Evolutionary conservation across 208 protist species (phyloP), one percentile per base, ranked within the genome.

Genomic region (Blastocrithidia nonstop): DNA sequence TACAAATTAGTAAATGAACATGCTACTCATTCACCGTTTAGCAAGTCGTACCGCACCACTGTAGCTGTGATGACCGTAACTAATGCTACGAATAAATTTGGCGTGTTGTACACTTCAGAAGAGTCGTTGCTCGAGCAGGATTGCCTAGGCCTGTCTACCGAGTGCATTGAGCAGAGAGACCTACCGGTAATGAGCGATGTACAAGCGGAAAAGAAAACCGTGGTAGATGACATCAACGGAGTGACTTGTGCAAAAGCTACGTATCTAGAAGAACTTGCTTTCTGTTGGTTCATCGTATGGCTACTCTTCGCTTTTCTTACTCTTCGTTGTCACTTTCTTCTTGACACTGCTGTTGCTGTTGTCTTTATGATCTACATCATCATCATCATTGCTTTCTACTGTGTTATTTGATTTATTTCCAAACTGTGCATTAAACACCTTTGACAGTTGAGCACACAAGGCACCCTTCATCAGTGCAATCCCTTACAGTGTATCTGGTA

Each of bases 131-230:
- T 92, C 83, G 23, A 92, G 61, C 35, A 81, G 36, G 38, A 63
- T 46, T 5, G 75, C 78, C 44, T 88, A 74, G 7, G 67, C 46
- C 27, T 83, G 63, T 5, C 74, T 66, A 61, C 84, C 57, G 45
- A 92, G 52, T 3, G 78, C 69, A 19, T 65, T 63, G 36, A 92
- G 60, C 16, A 92, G 62, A 5, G 75, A 86, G 3, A 88, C 65
- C 38, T 92, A 77, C 45, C 78, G 77, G 64, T 92, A 92, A 57
- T 88, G 75, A 6, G 83, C 74, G 46, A 88, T 50, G 51, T 84
- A 88, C 7, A 92, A 50, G n/a, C 83, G 77, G 50, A 92, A 88
- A 28, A 92, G 62, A 51, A 77, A 88, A 15, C 83, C 83, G 21
- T 54, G 59, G 49, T 70, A 70, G 56, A 88, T 75, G 25, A 92